phyloP scores from a whole-genome alignment of 2,329 filamentous ascomycete species.

The Aspergillus versicolor region DNA sequence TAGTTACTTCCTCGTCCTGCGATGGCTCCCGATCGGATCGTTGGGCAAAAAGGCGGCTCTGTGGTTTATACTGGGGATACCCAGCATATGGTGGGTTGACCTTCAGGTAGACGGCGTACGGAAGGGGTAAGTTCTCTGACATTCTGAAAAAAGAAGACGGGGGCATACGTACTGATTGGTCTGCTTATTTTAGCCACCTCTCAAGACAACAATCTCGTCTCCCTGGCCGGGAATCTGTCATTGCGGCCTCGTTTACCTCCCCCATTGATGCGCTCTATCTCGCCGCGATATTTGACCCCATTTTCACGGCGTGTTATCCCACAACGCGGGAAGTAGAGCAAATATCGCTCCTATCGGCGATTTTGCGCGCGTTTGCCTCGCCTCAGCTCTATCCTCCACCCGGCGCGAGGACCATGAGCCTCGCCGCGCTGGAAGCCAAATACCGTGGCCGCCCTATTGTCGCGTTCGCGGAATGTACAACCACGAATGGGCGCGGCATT shows the following conservation, averaged over 20 bases:
- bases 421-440: constrained; percentile 62
- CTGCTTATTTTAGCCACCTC: constrained; percentile 53
- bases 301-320: constrained; percentile 87
- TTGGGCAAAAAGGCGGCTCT: constrained; percentile 76
- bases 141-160: not conserved
- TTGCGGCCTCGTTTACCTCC: constrained; percentile 87
- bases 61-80: constrained; percentile 83
- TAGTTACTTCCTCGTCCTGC: constrained; percentile 76
- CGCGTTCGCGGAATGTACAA: constrained; percentile 90
- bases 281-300: constrained; percentile 90
- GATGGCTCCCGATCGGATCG: constrained; percentile 72
- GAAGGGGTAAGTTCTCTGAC: constrained; percentile 61
- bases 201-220: constrained; percentile 73
- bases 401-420: constrained; percentile 55
- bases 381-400: constrained; percentile 52
- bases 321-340: constrained; percentile 69
- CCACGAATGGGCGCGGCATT: constrained; percentile 89
- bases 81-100: constrained; percentile 97
- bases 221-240: constrained; percentile 75
- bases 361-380: constrained; percentile 68
- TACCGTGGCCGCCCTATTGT: constrained; percentile 76
- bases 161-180: not conserved
- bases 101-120: constrained; percentile 97
- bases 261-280: constrained; percentile 93
- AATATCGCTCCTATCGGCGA: constrained; percentile 73